Percentiles rank a stretch among this genome's conserved stretches.
Evolutionary conservation across 306 rosid species (phyloP).

Genomic region (Citrullus mucosospermus): DNA sequence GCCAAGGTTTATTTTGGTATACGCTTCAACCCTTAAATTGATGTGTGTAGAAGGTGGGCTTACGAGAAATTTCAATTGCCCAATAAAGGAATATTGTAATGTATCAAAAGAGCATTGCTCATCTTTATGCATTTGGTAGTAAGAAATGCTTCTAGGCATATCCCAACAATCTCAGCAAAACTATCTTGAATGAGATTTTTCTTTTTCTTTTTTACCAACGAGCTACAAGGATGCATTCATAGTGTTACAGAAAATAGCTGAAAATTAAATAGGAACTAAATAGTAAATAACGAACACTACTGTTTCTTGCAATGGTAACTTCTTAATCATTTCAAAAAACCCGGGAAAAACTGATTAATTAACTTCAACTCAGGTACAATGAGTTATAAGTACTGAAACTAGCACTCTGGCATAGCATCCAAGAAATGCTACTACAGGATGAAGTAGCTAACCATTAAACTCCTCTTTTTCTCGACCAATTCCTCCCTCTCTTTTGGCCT

Average conservation of each 20-base stretch:
- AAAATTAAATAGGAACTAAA: neutral
- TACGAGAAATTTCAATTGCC: neutral
- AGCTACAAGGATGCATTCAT: neutral
- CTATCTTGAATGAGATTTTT: neutral
- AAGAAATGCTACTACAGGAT: neutral
- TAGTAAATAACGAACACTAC: neutral
- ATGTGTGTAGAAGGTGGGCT: neutral
- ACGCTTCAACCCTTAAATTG: neutral
- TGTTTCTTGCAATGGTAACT: neutral
- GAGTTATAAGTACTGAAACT: neutral
- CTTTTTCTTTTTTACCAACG: neutral
- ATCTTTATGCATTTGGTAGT: neutral
- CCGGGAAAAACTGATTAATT: neutral
- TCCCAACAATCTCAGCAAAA: neutral
- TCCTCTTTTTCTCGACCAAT: constrained; percentile 55
- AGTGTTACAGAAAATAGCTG: neutral
- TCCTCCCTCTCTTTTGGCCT: constrained; percentile 74
- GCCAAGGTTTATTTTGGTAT: neutral
- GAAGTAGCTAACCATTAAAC: constrained; percentile 54
- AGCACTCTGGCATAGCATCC: neutral
- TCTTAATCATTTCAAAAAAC: neutral
- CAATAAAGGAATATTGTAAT: neutral
- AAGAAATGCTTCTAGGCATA: neutral
- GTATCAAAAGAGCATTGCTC: neutral
- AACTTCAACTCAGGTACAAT: neutral